Evolutionary conservation across 78 protist genomes (phyloP), one percentile per base, ranked within the genome.

Genomic region (Planoprotostelium fungivorum): DNA sequence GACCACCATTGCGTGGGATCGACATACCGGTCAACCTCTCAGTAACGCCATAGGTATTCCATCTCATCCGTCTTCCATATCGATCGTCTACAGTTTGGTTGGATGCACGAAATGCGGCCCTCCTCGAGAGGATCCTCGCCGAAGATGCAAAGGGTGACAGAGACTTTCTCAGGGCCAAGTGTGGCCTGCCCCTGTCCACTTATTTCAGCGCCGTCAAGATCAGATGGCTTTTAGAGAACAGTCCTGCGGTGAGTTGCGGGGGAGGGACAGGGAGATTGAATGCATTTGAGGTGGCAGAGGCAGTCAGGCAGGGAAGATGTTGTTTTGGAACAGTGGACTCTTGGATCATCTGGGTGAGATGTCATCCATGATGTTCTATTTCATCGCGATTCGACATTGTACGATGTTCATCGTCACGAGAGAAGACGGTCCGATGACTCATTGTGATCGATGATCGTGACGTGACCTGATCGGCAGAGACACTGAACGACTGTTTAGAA

Each of bases 101-200:
- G 5, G 97, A 94, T 84, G 37, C 89, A n/a, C 85, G 98, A 29
- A 97, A 94, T 16, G 1, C 35, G 0, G 85, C 0, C 25, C 51
- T 51, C 29, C 90, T 0, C 86, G 86, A 29, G 34, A 0, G 23
- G 63, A 86, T 84, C 38, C n/a, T 35, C 35, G 63, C 28, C 29
- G 16, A n/a, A 84, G 37, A 34, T 29, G 29, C 83, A 63, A 83
- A 29, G 63, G 35, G 89, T 35, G 28, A 36, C 88, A 28, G 89
- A 89, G 37, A 83, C 29, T 85, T 63, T 38, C 85, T 91, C 10
- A 29, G 96, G 25, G 88, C 31, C 0, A 85, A n/a, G 51, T 89
- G 96, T 86, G 99, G 99, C 5, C 90, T 99, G 73, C 99, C 99
- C 28, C 0, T 97, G n/a, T 0, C 93, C n/a, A 93, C 99, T 1